These are phyloP conservation scores for Saccharata proteae DNA, from an alignment of 2,329 filamentous ascomycete genomes.

Conservation along the genomic window DNA sequence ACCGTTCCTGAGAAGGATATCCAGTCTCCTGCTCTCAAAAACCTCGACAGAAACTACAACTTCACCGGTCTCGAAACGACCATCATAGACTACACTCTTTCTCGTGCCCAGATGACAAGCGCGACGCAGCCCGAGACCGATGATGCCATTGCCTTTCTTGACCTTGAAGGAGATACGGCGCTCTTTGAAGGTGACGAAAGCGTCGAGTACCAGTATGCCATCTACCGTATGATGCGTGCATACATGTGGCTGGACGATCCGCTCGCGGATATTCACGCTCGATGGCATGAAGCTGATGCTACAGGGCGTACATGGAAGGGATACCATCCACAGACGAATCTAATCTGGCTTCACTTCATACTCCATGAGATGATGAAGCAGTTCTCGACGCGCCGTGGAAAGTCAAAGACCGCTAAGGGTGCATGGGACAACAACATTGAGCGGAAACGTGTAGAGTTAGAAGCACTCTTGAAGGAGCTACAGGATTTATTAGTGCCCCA, in stretches of 20 bases:
- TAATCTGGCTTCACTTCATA: slow-evolving; percentile 52
- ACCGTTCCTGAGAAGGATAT: slow-evolving; percentile 12
- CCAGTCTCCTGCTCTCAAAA: slow-evolving; percentile 16
- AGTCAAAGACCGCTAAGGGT: not conserved
- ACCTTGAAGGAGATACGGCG: slow-evolving; percentile 30
- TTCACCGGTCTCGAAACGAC: slow-evolving; percentile 48
- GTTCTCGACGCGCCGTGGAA: slow-evolving; percentile 17
- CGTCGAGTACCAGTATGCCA: slow-evolving; percentile 43
- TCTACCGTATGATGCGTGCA: slow-evolving; percentile 42
- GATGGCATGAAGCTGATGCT: slow-evolving; percentile 11
- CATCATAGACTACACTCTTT: slow-evolving; percentile 57
- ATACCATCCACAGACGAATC: slow-evolving; percentile 49
- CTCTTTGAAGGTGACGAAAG: slow-evolving; percentile 36
- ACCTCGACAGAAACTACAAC: slow-evolving; percentile 36
- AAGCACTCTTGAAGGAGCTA: slow-evolving; percentile 24
- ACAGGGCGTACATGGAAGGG: slow-evolving; percentile 32
- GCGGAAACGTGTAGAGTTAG: slow-evolving; percentile 25
- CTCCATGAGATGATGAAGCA: slow-evolving; percentile 42
- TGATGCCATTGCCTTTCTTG: slow-evolving; percentile 30
- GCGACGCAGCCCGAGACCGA: slow-evolving; percentile 10
- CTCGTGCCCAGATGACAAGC: slow-evolving; percentile 40
- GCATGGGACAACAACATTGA: not conserved
- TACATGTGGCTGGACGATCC: slow-evolving; percentile 33
- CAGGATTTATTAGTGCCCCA: slow-evolving; percentile 28
- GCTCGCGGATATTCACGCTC: slow-evolving; percentile 20